phyloP scores from a whole-genome alignment of 306 rosid genomes.

The Prinsepia uniflora region DNA sequence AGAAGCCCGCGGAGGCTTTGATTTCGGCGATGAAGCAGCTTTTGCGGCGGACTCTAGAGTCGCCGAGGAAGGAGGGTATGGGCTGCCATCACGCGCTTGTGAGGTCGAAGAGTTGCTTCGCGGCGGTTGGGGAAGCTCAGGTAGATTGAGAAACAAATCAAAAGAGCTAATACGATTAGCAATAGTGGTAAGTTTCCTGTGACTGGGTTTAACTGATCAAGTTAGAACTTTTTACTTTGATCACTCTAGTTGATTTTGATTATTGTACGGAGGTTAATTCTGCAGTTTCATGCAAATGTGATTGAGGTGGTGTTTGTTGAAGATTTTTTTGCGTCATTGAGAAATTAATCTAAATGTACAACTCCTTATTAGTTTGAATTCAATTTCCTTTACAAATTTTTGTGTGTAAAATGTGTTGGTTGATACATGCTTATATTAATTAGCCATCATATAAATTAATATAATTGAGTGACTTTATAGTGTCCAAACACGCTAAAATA shows the following conservation, averaged over 20 bases:
- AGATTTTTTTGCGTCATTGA: constrained; percentile 19
- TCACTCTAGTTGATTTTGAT: neutral
- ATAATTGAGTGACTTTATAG: too few species aligned
- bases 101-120: constrained; percentile 47
- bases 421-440: too few species aligned
- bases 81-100: constrained; percentile 20
- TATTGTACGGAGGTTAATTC: neutral
- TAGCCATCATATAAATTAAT: too few species aligned
- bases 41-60: constrained; percentile 49
- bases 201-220: neutral
- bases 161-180: neutral
- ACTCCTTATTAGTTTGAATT: too few species aligned
- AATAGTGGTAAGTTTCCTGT: neutral
- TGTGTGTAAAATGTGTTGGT: too few species aligned
- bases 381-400: too few species aligned
- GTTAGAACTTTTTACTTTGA: neutral
- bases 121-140: constrained; percentile 24
- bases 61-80: constrained; percentile 26
- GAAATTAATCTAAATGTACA: constrained; percentile 25
- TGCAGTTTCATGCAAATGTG: constrained; percentile 12
- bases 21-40: constrained; percentile 60
- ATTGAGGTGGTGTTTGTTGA: constrained; percentile 30
- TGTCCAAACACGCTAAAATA: too few species aligned
- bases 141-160: neutral
- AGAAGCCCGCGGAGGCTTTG: constrained; percentile 41